These are phyloP conservation scores for Simmondsia chinensis DNA, from an alignment of 148 eudicot species.

Conservation along the genomic window DNA sequence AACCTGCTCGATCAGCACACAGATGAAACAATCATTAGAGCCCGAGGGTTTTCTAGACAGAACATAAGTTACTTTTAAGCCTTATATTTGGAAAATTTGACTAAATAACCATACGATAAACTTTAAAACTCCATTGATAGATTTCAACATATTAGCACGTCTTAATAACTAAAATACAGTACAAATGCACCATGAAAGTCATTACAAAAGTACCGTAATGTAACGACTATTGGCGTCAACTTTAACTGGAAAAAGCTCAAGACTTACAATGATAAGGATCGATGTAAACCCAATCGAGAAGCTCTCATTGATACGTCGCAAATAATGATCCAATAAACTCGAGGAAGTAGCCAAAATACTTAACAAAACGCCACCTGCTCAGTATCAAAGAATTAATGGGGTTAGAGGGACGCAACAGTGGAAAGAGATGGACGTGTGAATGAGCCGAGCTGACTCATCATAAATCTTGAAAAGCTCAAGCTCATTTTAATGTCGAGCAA, in stretches of 20 bases:
- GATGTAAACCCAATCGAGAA: conserved; percentile 92
- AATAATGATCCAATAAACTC: conserved; percentile 66
- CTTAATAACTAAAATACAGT: too few relatives aligned
- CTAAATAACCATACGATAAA: too few relatives aligned
- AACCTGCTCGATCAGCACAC: conserved; percentile 35
- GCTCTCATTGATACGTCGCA: conserved; percentile 75
- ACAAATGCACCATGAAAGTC: neutral
- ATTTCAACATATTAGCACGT: too few relatives aligned
- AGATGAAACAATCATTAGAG: neutral
- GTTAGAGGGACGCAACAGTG: neutral
- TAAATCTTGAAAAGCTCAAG: too few relatives aligned
- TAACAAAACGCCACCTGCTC: conserved; percentile 77
- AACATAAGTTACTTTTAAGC: too few relatives aligned
- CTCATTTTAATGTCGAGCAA: too few relatives aligned
- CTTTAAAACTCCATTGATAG: too few relatives aligned
- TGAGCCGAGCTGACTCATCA: neutral
- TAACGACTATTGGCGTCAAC: neutral
- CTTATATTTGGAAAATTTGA: too few relatives aligned
- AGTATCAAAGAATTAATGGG: conserved; percentile 1
- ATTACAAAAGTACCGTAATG: neutral
- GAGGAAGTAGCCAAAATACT: conserved; percentile 86
- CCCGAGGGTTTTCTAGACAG: neutral
- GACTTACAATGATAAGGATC: conserved; percentile 86
- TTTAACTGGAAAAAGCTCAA: neutral
- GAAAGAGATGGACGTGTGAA: neutral